Evolutionary conservation across 176 grass and related monocot genomes (phyloP).

Genomic region (Triticum aestivum): IWGSC_CS_RefSeq_v2.1 NC_057804.1:416432887-416433386

Average conservation of each 20-base stretch:
- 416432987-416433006: background rate
- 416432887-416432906: background rate
- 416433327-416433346: slow-evolving; percentile 54
- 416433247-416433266: slow-evolving; percentile 97
- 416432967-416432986: background rate
- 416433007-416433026: slow-evolving; percentile 25
- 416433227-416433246: slow-evolving; percentile 75
- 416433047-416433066: background rate
- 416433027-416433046: background rate
- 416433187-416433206: slow-evolving; percentile 72
- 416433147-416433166: slow-evolving; percentile 71
- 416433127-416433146: slow-evolving; percentile 57
- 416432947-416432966: slow-evolving; percentile 14
- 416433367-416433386: slow-evolving; percentile 53
- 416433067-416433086: slow-evolving; percentile 24
- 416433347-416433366: slow-evolving; percentile 53
- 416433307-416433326: slow-evolving; percentile 47
- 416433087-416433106: slow-evolving; percentile 5
- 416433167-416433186: slow-evolving; percentile 56
- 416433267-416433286: slow-evolving; percentile 90
- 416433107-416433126: slow-evolving; percentile 86
- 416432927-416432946: background rate
- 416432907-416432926: background rate
- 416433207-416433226: slow-evolving; percentile 60
- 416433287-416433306: slow-evolving; percentile 52